Evolutionary conservation across 805 yeast genomes (phyloP).

Genomic region (Lipomyces oligophaga): DNA sequence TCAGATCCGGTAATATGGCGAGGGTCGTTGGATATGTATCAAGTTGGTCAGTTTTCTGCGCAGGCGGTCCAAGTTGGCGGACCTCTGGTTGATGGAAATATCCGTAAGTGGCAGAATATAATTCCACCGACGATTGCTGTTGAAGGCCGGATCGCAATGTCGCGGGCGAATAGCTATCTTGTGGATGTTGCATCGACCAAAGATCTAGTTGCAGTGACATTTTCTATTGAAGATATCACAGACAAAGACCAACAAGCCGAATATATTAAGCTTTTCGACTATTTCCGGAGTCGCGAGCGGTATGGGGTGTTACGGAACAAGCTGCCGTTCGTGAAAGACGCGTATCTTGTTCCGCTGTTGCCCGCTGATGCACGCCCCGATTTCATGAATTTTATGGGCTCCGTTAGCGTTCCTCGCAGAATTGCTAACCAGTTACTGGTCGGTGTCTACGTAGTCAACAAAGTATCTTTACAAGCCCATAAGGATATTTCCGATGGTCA

Average conservation of each 20-base stretch:
- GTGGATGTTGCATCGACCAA: constrained; percentile 44
- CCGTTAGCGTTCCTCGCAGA: constrained; percentile 4
- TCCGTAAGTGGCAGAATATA: constrained; percentile 27
- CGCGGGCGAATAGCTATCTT: constrained; percentile 56
- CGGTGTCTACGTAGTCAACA: constrained; percentile 23
- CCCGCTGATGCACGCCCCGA: constrained; percentile 31
- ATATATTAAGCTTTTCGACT: constrained; percentile 43
- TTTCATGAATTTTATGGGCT: constrained; percentile 17
- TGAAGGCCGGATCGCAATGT: constrained; percentile 59
- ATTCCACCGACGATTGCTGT: constrained; percentile 40
- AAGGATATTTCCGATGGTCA: too few relatives aligned
- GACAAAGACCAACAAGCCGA: constrained; percentile 27
- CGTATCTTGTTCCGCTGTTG: constrained; percentile 50
- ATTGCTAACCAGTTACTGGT: constrained; percentile 8
- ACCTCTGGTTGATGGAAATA: constrained; percentile 20
- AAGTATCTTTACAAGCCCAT: not conserved
- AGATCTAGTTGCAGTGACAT: constrained; percentile 51
- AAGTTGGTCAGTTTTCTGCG: constrained; percentile 46
- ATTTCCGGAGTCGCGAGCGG: constrained; percentile 46
- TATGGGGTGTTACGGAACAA: constrained; percentile 58
- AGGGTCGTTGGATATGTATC: constrained; percentile 50
- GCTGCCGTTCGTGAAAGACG: constrained; percentile 56
- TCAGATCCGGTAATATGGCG: constrained; percentile 42
- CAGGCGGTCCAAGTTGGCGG: constrained; percentile 42
- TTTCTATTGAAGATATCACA: constrained; percentile 37